Evolutionary conservation across 148 eudicot genomes (phyloP).

Genomic region (Cornus florida): DNA sequence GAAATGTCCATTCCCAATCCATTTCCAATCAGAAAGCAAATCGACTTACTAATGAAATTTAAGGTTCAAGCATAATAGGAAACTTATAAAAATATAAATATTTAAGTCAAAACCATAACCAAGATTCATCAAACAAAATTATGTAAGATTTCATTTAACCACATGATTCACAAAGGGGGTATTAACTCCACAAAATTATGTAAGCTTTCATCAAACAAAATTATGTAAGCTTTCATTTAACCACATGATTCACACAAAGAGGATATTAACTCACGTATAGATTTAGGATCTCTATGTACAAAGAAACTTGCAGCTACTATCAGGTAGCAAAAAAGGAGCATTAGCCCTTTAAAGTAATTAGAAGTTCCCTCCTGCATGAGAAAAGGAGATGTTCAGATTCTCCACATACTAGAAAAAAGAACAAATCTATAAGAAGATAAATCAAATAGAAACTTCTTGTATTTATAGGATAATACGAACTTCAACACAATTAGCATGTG

Average conservation of each 20-base stretch:
- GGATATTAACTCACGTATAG: conserved; percentile 23
- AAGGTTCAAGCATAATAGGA: background rate
- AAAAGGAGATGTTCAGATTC: background rate
- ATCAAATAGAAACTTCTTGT: background rate
- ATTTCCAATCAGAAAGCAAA: background rate
- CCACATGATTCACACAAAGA: too few relatives aligned
- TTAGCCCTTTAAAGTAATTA: conserved; percentile 47
- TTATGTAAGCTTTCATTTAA: background rate
- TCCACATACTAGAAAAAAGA: too few relatives aligned
- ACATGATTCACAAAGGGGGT: background rate
- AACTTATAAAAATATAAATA: background rate
- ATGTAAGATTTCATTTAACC: background rate
- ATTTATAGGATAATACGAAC: too few relatives aligned
- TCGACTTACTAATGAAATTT: background rate
- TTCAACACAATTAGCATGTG: too few relatives aligned
- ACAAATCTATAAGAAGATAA: background rate
- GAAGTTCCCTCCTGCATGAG: conserved; percentile 47
- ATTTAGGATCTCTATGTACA: conserved; percentile 40
- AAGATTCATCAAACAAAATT: background rate
- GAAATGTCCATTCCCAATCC: background rate
- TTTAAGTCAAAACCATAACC: background rate
- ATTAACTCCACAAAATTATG: conserved; percentile 13
- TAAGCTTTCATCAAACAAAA: background rate
- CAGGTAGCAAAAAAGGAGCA: conserved; percentile 47
- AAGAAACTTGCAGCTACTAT: conserved; percentile 53